Evolutionary conservation across 1,284 basidiomycete genomes (phyloP).

Genomic region (Mrakiaceae sp.): DNA sequence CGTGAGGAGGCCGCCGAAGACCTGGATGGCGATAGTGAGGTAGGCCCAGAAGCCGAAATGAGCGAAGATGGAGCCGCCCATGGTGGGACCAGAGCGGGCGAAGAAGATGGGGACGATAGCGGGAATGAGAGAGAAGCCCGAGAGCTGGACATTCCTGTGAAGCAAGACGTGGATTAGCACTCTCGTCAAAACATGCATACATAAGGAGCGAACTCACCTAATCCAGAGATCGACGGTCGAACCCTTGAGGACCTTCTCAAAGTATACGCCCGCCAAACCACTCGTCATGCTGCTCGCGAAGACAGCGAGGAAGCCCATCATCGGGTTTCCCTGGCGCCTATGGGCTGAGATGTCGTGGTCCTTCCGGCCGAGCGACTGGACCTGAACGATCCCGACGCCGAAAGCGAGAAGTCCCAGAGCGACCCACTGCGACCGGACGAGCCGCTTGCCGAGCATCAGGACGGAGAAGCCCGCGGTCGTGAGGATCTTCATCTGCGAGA

Average conservation of each 20-base stretch:
- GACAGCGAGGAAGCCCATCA: conserved; percentile 67
- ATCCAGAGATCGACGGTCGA: conserved; percentile 80
- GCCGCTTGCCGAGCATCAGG: conserved; percentile 58
- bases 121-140: conserved; percentile 72
- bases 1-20: conserved; percentile 69
- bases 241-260: conserved; percentile 86
- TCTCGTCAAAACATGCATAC: conserved; percentile 41
- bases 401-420: conserved; percentile 66
- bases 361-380: conserved; percentile 41
- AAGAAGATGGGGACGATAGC: conserved; percentile 66
- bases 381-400: conserved; percentile 75
- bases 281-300: conserved; percentile 79
- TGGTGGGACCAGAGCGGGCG: conserved; percentile 25
- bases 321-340: conserved; percentile 41
- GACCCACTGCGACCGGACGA: conserved; percentile 63
- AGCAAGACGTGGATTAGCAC: conserved; percentile 50
- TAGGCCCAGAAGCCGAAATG: conserved; percentile 75
- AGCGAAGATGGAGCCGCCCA: conserved; percentile 46
- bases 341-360: no score
- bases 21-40: conserved; percentile 70
- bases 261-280: conserved; percentile 83
- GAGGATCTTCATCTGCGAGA: conserved; percentile 84
- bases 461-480: conserved; percentile 84
- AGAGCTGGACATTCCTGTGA: conserved; percentile 82
- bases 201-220: not conserved